Base-by-base conservation (phyloP, 495 filamentous ascomycete species). In the Achaetomiella virescens region DNA sequence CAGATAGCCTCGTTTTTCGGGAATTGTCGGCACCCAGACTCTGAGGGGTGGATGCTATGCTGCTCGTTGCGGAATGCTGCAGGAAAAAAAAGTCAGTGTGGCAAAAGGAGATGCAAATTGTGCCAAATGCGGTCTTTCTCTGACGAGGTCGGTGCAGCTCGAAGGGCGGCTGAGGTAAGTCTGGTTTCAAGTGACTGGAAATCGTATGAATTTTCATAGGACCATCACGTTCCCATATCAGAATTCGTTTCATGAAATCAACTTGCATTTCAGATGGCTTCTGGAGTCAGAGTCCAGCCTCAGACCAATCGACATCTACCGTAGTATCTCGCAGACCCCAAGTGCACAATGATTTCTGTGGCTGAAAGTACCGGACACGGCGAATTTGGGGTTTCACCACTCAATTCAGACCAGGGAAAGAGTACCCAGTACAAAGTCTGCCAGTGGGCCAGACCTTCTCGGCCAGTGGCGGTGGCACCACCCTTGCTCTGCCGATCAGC, bases 1-100 rank as follows among this genome's bases (percentile, higher is more conserved):
- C 43, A 53, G 37, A 48, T 45, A 33, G 25, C 40, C 44, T 59
- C 24, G 17, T 45, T 36, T n/a, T 47, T 54, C 50, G 56, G 56
- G 56, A 59, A 40, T 53, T 53, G 46, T 59, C 56, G 56, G 56
- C 49, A 25, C n/a, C 37, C 29, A 8, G 29, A n/a, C 22, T 25
- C 35, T 35, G 48, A 21, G 18, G 33, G 43, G 9, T 15, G 6
- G n/a, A 29, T 2, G 45, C 2, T 18, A n/a, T 27, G 25, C 10
- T 9, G 14, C 17, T 36, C 12, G 24, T 29, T 38, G 36, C 5
- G 4, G 44, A 4, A 25, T 38, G 3, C 33, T 35, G 46, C 29
- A 36, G 35, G 25, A 40, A 50, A 40, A 7, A 6, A 6, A 14
- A 50, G 14, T 4, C 15, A 37, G 12, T 42, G 25, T 33, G 49